phyloP scores from a whole-genome alignment of 495 filamentous ascomycete species.

The Penicillium nucicola region DNA sequence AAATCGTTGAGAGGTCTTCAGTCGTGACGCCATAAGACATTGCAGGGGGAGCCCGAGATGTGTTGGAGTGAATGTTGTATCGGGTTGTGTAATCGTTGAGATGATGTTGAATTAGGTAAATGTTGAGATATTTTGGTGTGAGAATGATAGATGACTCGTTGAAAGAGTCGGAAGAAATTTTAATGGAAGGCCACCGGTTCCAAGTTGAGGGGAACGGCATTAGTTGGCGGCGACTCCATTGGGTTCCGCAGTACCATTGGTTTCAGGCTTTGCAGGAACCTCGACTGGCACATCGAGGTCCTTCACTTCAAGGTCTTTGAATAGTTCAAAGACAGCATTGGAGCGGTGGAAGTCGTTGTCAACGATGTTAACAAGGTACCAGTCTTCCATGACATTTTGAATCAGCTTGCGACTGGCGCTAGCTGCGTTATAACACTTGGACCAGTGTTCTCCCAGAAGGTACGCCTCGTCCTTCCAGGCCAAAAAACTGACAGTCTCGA shows the following conservation, averaged over 20 bases:
- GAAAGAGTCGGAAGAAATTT: neutral
- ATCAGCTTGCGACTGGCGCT: conserved; percentile 83
- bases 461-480: conserved; percentile 99
- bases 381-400: conserved; percentile 77
- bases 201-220: conserved; percentile 15
- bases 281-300: conserved; percentile 50
- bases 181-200: neutral
- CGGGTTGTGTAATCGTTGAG: conserved; percentile 39
- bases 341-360: conserved; percentile 21
- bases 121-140: conserved; percentile 19
- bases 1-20: conserved; percentile 52
- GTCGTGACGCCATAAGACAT: conserved; percentile 47
- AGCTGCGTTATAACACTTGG: conserved; percentile 74
- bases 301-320: conserved; percentile 71
- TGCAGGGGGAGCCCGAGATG: conserved; percentile 28
- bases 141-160: conserved; percentile 4
- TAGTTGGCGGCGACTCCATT: conserved; percentile 31
- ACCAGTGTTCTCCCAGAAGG: conserved; percentile 89
- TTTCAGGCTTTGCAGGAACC: conserved; percentile 19
- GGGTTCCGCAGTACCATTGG: conserved; percentile 15
- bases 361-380: conserved; percentile 97
- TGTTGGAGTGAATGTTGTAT: conserved; percentile 26
- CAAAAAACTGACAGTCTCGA: conserved; percentile 95
- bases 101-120: conserved; percentile 46
- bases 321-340: conserved; percentile 34